Evolutionary conservation across 2,329 filamentous ascomycete species (phyloP), one percentile per base, ranked within the genome.

Genomic region (Cladosporium sphaerospermum): DNA sequence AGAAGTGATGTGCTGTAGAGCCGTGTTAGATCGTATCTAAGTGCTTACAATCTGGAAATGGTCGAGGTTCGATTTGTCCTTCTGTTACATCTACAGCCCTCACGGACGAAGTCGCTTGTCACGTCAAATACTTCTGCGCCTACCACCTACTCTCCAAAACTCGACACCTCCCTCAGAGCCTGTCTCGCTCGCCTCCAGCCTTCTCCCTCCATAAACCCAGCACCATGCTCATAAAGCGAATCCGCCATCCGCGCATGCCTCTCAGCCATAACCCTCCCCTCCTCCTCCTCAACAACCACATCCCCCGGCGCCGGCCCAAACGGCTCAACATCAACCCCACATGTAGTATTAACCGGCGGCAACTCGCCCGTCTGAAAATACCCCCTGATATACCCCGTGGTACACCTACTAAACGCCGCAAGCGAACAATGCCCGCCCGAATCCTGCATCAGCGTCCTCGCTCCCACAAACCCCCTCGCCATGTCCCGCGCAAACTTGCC

Each of bases 281-380:
- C 47, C 9, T 11, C 13, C 9, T 31, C 18, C 31, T 51, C 47
- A 3, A 36, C 11, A 3, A 37, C 40, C 1, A 51, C 23, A 9
- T 14, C 47, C 6, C 18, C 31, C 4, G 28, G 46, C 5, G 47
- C 31, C 6, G 56, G 43, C 8, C 57, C 59, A 46, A 67, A 64
- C 9, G 66, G 65, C 16, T 64, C 33, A 11, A 63, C 54, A 48
- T 65, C 65, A 10, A 50, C 57, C 19, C 56, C 33, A 53, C 68
- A 70, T 1, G 62, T 46, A 13, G 62, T 66, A 10, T 56, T 61
- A 2, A 53, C 19, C 1, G 54, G 52, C 6, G 68, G 68, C 23
- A 70, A 39, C 18, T 57, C 51, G 7, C 67, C 68, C 18, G 58
- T 62, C 32, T 67, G 60, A 45, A 70, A 67, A 46, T 69, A 71